Evolutionary conservation across 73 alveolate genomes (phyloP).

Genomic region (Tetrahymena borealis): DNA sequence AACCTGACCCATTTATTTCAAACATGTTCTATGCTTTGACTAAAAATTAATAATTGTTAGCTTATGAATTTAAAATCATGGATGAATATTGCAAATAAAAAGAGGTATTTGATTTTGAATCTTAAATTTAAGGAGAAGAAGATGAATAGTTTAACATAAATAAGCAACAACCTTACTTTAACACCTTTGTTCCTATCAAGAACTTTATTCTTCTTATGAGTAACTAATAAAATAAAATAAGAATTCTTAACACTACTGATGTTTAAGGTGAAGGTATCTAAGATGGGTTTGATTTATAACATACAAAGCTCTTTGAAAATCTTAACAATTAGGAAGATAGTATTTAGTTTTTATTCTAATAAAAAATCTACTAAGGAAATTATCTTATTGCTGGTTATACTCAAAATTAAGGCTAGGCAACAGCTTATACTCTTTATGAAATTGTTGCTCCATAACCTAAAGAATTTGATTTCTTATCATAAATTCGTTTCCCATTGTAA

Average conservation of each 20-base stretch:
- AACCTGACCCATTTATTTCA: background rate
- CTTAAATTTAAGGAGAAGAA: background rate
- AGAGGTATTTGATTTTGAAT: background rate
- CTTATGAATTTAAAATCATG: background rate
- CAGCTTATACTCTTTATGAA: background rate
- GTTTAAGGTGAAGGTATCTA: background rate
- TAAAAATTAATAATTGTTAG: background rate
- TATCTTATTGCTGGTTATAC: background rate
- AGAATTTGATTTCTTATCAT: background rate
- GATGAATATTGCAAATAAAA: background rate
- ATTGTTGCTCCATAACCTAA: background rate
- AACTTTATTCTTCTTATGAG: background rate
- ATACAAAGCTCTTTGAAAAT: background rate
- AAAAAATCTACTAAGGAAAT: background rate
- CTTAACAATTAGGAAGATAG: background rate
- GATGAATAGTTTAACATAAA: background rate
- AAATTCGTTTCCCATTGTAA: background rate
- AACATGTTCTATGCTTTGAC: background rate
- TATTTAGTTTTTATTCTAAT: background rate
- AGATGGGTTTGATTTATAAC: background rate
- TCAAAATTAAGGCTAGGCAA: background rate
- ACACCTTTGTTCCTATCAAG: background rate
- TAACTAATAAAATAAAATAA: background rate
- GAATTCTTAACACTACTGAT: background rate
- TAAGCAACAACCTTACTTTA: background rate